Evolutionary conservation across 148 eudicot species (phyloP).

Genomic region (Camellia sinensis): DNA sequence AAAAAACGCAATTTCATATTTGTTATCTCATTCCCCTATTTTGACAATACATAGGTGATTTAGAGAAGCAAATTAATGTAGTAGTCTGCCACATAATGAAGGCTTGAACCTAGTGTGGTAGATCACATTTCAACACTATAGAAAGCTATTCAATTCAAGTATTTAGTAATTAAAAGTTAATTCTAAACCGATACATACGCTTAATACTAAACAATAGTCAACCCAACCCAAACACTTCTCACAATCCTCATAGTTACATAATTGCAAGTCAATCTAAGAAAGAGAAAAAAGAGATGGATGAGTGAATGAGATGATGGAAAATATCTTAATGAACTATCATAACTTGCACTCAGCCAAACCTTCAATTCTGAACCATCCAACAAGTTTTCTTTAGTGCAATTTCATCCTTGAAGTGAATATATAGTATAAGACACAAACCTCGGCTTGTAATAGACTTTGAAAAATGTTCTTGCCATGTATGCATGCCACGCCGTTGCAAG

Average conservation of each 20-base stretch:
- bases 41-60: not conserved
- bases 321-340: not conserved
- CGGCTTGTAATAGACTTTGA: conserved; percentile 92
- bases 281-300: not conserved
- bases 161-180: no score
- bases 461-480: conserved; percentile 67
- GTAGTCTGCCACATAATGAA: no score
- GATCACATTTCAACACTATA: not conserved
- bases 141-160: no score
- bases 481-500: conserved; percentile 99
- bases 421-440: conserved; percentile 40
- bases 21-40: not conserved
- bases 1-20: not conserved
- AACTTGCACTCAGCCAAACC: not conserved
- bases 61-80: not conserved
- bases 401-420: not conserved
- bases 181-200: not conserved
- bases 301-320: not conserved
- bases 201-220: not conserved
- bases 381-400: not conserved
- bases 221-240: not conserved
- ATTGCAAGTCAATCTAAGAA: not conserved
- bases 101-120: not conserved
- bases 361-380: not conserved
- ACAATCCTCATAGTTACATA: not conserved